These are phyloP conservation scores for Rhizopus stolonifer DNA, from an alignment of 371 early-diverging fungal species.

Conservation along the genomic window DNA sequence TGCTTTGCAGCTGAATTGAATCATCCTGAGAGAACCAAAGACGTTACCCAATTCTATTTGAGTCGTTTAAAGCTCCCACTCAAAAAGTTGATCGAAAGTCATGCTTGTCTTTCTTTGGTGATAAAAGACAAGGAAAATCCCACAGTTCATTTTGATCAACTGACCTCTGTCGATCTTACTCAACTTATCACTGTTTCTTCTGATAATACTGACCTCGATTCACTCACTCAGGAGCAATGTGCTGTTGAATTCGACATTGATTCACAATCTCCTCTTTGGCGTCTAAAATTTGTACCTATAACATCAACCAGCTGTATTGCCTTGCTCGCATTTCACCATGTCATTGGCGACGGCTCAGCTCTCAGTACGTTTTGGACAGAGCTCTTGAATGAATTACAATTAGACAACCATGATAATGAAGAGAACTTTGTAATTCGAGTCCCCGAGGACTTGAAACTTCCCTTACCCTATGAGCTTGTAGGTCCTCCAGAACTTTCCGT, in stretches of 20 bases:
- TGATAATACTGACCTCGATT: background rate
- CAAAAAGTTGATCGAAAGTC: slow-evolving; percentile 18
- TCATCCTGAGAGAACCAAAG: slow-evolving; percentile 2
- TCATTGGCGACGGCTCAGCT: slow-evolving; percentile 41
- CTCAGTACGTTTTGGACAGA: slow-evolving; percentile 27
- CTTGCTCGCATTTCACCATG: slow-evolving; percentile 15
- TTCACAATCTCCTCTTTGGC: slow-evolving; percentile 34
- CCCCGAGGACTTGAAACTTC: slow-evolving; percentile 3
- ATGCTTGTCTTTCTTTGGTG: slow-evolving; percentile 26
- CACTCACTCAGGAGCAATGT: slow-evolving; percentile 8
- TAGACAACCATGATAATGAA: background rate
- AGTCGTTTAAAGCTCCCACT: slow-evolving; percentile 25
- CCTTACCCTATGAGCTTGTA: slow-evolving; percentile 25
- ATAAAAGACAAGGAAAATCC: slow-evolving; percentile 17
- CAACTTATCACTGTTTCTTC: slow-evolving; percentile 1
- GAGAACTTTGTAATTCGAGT: background rate
- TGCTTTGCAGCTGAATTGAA: slow-evolving; percentile 22
- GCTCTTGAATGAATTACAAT: slow-evolving; percentile 19
- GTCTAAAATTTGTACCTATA: slow-evolving; percentile 19
- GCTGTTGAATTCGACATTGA: slow-evolving; percentile 28
- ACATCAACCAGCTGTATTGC: slow-evolving; percentile 3
- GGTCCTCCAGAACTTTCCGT: slow-evolving; percentile 16
- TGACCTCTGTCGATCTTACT: slow-evolving; percentile 20
- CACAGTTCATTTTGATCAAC: slow-evolving; percentile 25
- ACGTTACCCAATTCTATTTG: slow-evolving; percentile 17